Evolutionary conservation across 805 yeast genomes (phyloP).

Genomic region (Yueomyces sinensis): DNA sequence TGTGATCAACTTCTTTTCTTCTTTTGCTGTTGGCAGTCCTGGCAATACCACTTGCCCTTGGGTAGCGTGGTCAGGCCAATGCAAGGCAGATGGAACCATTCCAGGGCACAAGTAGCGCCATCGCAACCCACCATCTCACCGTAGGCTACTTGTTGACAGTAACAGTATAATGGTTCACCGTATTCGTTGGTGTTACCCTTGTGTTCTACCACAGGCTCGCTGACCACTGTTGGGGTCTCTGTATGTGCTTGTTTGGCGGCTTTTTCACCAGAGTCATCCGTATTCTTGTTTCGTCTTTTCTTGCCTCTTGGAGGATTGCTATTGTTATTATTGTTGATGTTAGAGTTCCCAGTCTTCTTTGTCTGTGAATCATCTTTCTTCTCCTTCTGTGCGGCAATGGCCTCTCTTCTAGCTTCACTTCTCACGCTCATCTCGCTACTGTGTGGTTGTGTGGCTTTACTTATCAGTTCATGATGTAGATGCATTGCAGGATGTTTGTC

Average conservation of each 20-base stretch:
- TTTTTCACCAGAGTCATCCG: background rate
- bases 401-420: slow-evolving; percentile 81
- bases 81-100: slow-evolving; percentile 95
- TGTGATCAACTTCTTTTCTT: background rate
- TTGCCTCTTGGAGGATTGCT: background rate
- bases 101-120: slow-evolving; percentile 80
- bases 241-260: slow-evolving; percentile 1
- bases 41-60: slow-evolving; percentile 74
- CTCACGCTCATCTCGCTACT: slow-evolving; percentile 37
- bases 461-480: slow-evolving; percentile 22
- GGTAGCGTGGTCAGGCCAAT: slow-evolving; percentile 80
- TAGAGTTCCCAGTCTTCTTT: background rate
- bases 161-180: slow-evolving; percentile 81
- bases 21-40: slow-evolving; percentile 36
- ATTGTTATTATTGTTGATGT: background rate
- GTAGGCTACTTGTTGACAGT: slow-evolving; percentile 91
- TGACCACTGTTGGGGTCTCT: slow-evolving; percentile 4
- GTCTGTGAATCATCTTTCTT: slow-evolving; percentile 2
- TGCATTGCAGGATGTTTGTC: slow-evolving; percentile 83
- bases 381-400: slow-evolving; percentile 66
- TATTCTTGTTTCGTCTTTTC: background rate
- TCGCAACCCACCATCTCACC: slow-evolving; percentile 99
- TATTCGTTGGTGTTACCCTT: slow-evolving; percentile 17
- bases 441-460: slow-evolving; percentile 40
- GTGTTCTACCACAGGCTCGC: background rate